These are phyloP conservation scores for Gypsophila paniculata DNA, from an alignment of 179 eudicot species.

Conservation along the genomic window DNA sequence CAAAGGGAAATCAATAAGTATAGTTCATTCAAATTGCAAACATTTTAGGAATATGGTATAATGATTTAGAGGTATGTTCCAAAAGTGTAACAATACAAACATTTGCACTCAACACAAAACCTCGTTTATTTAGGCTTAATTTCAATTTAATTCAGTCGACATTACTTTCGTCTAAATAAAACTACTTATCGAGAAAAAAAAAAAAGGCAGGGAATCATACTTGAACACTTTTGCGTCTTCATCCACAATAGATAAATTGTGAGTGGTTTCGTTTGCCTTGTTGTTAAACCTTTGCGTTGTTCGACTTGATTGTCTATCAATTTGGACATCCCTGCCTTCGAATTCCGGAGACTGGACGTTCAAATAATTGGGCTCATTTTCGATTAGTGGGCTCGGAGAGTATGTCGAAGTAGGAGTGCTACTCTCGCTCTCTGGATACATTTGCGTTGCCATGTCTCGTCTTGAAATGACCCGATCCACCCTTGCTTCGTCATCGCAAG, in stretches of 20 bases:
- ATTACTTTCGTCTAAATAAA: too few species aligned
- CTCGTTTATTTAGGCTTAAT: too few species aligned
- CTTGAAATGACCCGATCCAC: slow-evolving; percentile 28
- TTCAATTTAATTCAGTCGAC: too few species aligned
- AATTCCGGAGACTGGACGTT: slow-evolving; percentile 8
- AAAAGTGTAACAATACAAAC: too few species aligned
- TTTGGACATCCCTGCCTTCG: slow-evolving; percentile 39
- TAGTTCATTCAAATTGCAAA: too few species aligned
- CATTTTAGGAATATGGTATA: too few species aligned
- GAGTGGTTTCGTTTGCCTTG: not conserved
- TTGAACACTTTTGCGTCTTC: slow-evolving; percentile 18
- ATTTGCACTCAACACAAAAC: too few species aligned
- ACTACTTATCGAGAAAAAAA: too few species aligned
- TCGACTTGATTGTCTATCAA: slow-evolving; percentile 33
- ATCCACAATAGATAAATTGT: not conserved
- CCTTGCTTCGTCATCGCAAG: not conserved
- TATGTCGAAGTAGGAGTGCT: slow-evolving; percentile 1
- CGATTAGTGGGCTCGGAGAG: slow-evolving; percentile 15
- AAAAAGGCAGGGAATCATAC: slow-evolving; percentile 19
- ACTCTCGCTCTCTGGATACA: slow-evolving; percentile 26
- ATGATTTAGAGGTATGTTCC: too few species aligned
- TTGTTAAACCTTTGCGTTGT: slow-evolving; percentile 17
- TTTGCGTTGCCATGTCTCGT: slow-evolving; percentile 44
- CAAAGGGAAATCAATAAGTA: too few species aligned
- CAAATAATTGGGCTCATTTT: not conserved